These are phyloP conservation scores for Auricularia auricula-judae DNA, from an alignment of 768 basidiomycete species.

Conservation along the genomic window DNA sequence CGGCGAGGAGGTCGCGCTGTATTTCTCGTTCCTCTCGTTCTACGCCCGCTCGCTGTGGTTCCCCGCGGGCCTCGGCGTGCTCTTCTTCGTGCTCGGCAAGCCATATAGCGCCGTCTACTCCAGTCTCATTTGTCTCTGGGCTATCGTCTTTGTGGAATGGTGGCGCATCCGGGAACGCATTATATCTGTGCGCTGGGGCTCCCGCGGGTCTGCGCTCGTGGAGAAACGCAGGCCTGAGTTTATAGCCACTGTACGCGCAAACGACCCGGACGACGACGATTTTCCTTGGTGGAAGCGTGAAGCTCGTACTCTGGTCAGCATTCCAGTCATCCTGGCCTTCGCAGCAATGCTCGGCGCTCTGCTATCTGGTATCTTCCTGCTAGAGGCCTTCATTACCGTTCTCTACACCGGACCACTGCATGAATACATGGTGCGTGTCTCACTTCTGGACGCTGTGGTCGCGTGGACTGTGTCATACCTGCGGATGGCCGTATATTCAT, in stretches of 20 bases:
- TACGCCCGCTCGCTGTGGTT: slow-evolving; percentile 75
- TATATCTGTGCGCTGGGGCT: slow-evolving; percentile 74
- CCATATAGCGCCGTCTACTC: slow-evolving; percentile 76
- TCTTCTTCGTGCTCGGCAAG: slow-evolving; percentile 58
- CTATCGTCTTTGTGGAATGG: slow-evolving; percentile 76
- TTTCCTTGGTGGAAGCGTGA: slow-evolving; percentile 70
- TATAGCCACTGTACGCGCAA: slow-evolving; percentile 4
- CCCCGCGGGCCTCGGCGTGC: slow-evolving; percentile 58
- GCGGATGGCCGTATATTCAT: too few relatives aligned
- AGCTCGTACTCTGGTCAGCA: slow-evolving; percentile 48
- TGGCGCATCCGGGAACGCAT: slow-evolving; percentile 84
- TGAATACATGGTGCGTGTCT: slow-evolving; percentile 54
- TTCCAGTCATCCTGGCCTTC: slow-evolving; percentile 67
- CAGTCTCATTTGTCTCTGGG: slow-evolving; percentile 68
- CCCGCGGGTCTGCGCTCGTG: slow-evolving; percentile 62
- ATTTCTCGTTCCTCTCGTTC: slow-evolving; percentile 79
- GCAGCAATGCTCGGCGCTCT: slow-evolving; percentile 56
- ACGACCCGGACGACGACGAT: slow-evolving; percentile 10
- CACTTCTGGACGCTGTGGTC: not conserved
- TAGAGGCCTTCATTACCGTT: slow-evolving; percentile 84
- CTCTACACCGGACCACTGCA: slow-evolving; percentile 84
- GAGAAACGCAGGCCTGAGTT: slow-evolving; percentile 45
- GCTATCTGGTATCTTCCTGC: slow-evolving; percentile 70
- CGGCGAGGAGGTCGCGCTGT: slow-evolving; percentile 73
- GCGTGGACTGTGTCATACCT: too few relatives aligned